A percentile compares a stretch with the other conserved stretches of the same genome.
Evolutionary conservation across 176 grass and related monocot genomes (phyloP).

Genomic region (Secale cereale): DNA sequence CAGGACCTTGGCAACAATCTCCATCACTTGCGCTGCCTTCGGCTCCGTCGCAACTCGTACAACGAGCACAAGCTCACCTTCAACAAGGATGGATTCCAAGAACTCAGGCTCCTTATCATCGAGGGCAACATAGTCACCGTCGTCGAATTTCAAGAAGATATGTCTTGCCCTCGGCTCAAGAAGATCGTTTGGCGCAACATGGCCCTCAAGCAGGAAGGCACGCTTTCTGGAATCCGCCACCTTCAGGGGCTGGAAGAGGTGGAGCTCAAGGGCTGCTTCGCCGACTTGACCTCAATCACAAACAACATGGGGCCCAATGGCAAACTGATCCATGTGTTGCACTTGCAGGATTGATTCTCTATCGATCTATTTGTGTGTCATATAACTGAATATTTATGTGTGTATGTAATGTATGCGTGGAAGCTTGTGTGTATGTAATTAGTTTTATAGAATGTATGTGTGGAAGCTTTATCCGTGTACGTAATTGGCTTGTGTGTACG

Average conservation of each 20-base stretch:
- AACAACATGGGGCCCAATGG: not conserved
- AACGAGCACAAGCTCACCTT: not conserved
- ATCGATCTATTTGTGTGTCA: not conserved
- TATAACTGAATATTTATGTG: not conserved
- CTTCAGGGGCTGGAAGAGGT: not conserved
- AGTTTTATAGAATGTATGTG: no score
- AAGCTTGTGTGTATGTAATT: no score
- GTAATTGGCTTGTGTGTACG: no score
- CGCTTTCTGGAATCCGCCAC: not conserved
- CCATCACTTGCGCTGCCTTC: not conserved
- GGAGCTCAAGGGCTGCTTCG: not conserved
- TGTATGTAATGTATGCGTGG: not conserved
- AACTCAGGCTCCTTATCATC: not conserved
- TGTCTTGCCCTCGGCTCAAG: not conserved
- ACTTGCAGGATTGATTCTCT: not conserved
- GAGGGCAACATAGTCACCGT: not conserved
- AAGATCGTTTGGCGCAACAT: not conserved
- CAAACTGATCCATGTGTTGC: not conserved
- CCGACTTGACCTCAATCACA: not conserved
- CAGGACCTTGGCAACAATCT: not conserved
- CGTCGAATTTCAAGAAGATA: no score
- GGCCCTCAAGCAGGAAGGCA: not conserved
- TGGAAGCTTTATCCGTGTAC: no score
- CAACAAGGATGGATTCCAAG: not conserved
- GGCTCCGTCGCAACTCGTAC: not conserved